A percentile compares a stretch with the other conserved stretches of the same genome.
These are phyloP conservation scores for Fusarium avenaceum DNA, from an alignment of 2,329 filamentous ascomycete genomes.

Conservation along the genomic window DNA sequence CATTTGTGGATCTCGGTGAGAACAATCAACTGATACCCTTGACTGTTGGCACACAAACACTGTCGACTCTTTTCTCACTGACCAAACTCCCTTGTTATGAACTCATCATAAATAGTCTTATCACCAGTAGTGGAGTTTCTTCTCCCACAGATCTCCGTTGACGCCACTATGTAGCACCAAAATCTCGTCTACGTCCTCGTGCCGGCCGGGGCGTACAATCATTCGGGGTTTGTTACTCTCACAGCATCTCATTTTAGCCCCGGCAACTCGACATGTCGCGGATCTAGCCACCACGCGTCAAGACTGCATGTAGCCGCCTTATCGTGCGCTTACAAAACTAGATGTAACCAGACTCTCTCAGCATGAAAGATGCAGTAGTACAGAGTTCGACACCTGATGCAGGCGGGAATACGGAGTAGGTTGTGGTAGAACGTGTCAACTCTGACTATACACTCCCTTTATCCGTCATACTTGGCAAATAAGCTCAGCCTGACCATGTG, in stretches of 20 bases:
- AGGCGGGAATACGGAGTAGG: neutral
- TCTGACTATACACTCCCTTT: neutral
- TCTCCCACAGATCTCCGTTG: conserved; percentile 4
- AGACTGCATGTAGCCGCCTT: conserved; percentile 28
- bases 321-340: neutral
- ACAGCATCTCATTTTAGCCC: conserved; percentile 6
- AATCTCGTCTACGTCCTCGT: conserved; percentile 9
- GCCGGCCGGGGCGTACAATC: conserved; percentile 28
- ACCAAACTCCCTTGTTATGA: neutral
- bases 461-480: conserved; percentile 4
- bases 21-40: neutral
- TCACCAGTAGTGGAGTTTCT: neutral
- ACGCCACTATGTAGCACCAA: conserved; percentile 17
- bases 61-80: neutral
- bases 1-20: neutral
- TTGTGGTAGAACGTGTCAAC: neutral
- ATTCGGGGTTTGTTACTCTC: conserved; percentile 8
- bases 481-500: neutral
- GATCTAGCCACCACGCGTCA: conserved; percentile 40
- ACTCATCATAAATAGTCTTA: neutral
- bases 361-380: neutral
- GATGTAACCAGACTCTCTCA: neutral
- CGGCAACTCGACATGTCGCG: conserved; percentile 17
- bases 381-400: neutral
- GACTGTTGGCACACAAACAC: neutral